Percentiles rank a stretch among this genome's conserved stretches.
These are phyloP conservation scores for Podospora appendiculata DNA, from an alignment of 495 filamentous ascomycete species.

Conservation along the genomic window DNA sequence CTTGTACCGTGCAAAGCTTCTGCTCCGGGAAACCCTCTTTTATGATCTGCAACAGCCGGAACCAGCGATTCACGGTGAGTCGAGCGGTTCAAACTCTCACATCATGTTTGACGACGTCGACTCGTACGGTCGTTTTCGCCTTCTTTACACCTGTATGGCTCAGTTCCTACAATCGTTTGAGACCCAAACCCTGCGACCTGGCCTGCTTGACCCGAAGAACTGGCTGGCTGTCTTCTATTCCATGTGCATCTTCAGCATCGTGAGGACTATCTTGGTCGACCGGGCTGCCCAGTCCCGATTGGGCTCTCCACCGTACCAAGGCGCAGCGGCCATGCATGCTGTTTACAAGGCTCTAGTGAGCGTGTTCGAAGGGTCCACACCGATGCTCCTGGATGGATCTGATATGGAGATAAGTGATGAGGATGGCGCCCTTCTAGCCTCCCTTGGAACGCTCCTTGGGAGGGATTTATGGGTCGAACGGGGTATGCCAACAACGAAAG, in stretches of 20 bases:
- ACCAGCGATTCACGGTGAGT: conserved; percentile 35
- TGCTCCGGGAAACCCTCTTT: conserved; percentile 41
- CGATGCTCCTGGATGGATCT: conserved; percentile 34
- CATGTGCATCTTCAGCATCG: conserved; percentile 43
- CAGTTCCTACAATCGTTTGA: conserved; percentile 42
- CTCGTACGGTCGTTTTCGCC: conserved; percentile 33
- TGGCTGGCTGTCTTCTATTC: conserved; percentile 42
- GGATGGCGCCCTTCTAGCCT: conserved; percentile 28
- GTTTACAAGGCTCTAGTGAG: conserved; percentile 39
- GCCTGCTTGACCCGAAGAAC: conserved; percentile 27
- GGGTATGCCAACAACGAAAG: conserved; percentile 32
- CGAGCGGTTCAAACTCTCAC: conserved; percentile 26
- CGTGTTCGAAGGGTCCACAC: conserved; percentile 32
- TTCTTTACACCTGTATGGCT: conserved; percentile 40
- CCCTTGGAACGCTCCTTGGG: conserved; percentile 23
- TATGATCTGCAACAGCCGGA: conserved; percentile 41
- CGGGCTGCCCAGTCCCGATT: conserved; percentile 27
- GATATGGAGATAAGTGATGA: conserved; percentile 24
- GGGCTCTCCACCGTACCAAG: conserved; percentile 23
- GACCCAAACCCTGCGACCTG: conserved; percentile 26
- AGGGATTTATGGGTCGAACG: conserved; percentile 35
- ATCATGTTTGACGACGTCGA: conserved; percentile 34
- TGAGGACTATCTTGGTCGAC: conserved; percentile 38
- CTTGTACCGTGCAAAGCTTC: conserved; percentile 39
- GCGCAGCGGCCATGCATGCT: conserved; percentile 33